Evolutionary conservation across 331 rosid genomes (phyloP).

Genomic region (Acacia pycnantha): DNA sequence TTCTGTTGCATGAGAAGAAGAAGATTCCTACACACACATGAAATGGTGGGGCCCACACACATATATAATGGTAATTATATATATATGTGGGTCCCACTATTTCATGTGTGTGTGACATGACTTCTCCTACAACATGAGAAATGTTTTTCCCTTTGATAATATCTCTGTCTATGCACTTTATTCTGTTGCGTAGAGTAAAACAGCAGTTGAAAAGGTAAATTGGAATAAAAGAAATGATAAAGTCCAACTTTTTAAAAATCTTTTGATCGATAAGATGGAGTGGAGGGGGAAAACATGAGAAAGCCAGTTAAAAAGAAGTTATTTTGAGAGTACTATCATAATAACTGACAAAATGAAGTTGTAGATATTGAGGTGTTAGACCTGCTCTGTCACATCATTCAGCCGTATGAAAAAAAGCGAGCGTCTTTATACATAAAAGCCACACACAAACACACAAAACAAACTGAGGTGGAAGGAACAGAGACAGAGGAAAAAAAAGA

Average conservation of each 20-base stretch:
- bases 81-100: no score
- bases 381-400: not conserved
- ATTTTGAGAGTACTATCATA: not conserved
- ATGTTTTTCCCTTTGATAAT: no score
- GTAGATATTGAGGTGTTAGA: not conserved
- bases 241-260: not conserved
- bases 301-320: not conserved
- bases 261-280: not conserved
- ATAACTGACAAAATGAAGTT: not conserved
- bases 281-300: not conserved
- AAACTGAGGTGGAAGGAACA: constrained; percentile 2
- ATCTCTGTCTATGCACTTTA: not conserved
- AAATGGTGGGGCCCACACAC: no score
- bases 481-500: not conserved
- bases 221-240: not conserved
- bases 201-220: not conserved
- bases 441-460: not conserved
- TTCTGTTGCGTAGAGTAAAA: not conserved
- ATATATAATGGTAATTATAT: no score
- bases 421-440: not conserved
- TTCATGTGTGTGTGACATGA: no score
- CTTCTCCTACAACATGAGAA: no score
- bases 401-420: not conserved
- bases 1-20: no score
- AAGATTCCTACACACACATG: no score